Evolutionary conservation across 208 protist genomes (phyloP).

Genomic region (Naegleria lovaniensis): DNA sequence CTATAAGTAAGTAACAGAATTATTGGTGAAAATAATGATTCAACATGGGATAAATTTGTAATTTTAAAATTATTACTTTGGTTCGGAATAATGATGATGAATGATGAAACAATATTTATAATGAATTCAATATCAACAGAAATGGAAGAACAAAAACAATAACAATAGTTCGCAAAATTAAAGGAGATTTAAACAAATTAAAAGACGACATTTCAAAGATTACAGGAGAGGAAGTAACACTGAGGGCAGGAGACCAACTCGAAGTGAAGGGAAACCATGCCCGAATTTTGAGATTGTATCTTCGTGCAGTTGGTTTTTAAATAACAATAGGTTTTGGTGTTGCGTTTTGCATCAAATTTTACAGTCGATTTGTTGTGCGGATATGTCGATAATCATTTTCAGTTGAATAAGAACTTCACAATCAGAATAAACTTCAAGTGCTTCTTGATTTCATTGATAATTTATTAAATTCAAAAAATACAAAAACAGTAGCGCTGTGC

Average conservation of each 20-base stretch:
- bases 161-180: slow-evolving; percentile 13
- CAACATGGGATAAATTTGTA: too few relatives aligned
- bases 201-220: neutral
- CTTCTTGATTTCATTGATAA: too few relatives aligned
- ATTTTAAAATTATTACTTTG: too few relatives aligned
- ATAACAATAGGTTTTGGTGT: neutral
- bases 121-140: neutral
- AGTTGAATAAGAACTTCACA: too few relatives aligned
- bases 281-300: neutral
- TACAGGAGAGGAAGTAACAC: neutral
- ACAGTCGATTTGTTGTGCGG: too few relatives aligned
- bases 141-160: slow-evolving; percentile 11
- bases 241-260: neutral
- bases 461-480: too few relatives aligned
- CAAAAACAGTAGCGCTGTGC: too few relatives aligned
- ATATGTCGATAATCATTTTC: too few relatives aligned
- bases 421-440: too few relatives aligned
- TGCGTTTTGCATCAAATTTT: too few relatives aligned
- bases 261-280: slow-evolving; percentile 3
- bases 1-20: slow-evolving; percentile 4
- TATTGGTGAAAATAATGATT: too few relatives aligned
- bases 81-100: neutral
- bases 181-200: neutral
- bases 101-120: too few relatives aligned
- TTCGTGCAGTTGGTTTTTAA: slow-evolving; percentile 20